Evolutionary conservation across 2,329 filamentous ascomycete genomes (phyloP), one percentile per base, ranked within the genome.

Genomic region (Parafenestella ontariensis): DNA sequence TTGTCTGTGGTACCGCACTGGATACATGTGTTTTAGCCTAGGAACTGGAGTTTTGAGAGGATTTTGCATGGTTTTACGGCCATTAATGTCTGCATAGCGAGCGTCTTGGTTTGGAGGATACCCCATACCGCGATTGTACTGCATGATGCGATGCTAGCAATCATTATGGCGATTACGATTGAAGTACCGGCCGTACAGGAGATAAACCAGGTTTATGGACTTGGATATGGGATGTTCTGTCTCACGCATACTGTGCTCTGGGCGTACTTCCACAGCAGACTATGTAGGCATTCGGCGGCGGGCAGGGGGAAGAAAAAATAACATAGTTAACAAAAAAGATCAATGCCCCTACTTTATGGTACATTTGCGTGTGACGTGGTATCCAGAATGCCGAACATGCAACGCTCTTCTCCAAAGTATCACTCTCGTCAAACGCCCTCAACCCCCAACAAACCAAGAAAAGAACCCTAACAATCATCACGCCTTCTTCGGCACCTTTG

Each of bases 401-500:
- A 43, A 43, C 15, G 17, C 26, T 29, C 24, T 11, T 9, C 23
- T 11, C 6, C 31, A 36, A 26, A 36, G 13, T 5, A 15, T 11
- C 43, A 9, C 9, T 3, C 29, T n/a, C n/a, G n/a, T n/a, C n/a
- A n/a, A n/a, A n/a, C n/a, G n/a, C 28, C 18, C 6, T n/a, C 20
- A 8, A 18, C 42, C n/a, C n/a, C n/a, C n/a, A n/a, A n/a, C n/a
- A n/a, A n/a, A n/a, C n/a, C n/a, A n/a, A n/a, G n/a, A n/a, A n/a
- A 26, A 26, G 24, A 5, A 33, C 26, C 11, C 18, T 33, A 8
- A 33, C 17, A 28, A 33, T 13, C 3, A 9, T 29, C 53, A 58
- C 36, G 45, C 36, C 55, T 64, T 68, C 64, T 76, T 76, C 8
- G 66, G 59, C 48, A 78, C 79, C 78, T 94, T 96, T 56, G 87